Base-by-base conservation (phyloP, 495 filamentous ascomycete genomes). In the Aspergillus bertholletiae region DNA sequence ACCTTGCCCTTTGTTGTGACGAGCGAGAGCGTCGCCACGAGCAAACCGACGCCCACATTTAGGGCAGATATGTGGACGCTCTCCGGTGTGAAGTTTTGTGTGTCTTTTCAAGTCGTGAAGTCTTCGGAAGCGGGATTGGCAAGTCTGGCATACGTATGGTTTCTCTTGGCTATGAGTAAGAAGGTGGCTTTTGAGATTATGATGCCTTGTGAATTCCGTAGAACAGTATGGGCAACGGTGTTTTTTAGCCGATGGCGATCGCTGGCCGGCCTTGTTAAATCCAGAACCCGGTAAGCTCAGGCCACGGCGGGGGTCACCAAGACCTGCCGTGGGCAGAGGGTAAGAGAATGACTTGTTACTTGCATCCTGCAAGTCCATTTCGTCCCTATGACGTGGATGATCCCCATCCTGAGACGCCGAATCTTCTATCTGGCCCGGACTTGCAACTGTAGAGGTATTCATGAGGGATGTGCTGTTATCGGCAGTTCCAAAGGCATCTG, bases 141-240 rank as follows among this genome's bases (percentile, higher is more conserved):
- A 99, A 20, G 88, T 89, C 52, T 88, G 82, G 63, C 94, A 99
- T 21, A 90, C 82, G 64, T 91, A 99, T 0, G 94, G 94, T 67
- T 99, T 99, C 70, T 97, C 95, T 72, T 99, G 94, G 59, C 93
- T 96, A 65, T 99, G 94, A 0, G 94, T 99, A 54, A 99, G 82
- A 30, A 99, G 82, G 74, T 99, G 94, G 56, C 90, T 96, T 70
- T 99, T 99, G n/a, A 99, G 82, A 59, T 99, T 99, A 66, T 99
- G 94, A 65, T 97, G 95, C 9, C 94, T 82, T 9, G 94, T 99
- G 62, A 99, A 99, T 62, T 95, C 93, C 7, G 95, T 96, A 4
- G 89, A 79, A 75, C 94, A 99, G 69, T 96, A 96, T 2, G 88
- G 91, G 63, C 94, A 99, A 56, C 92, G 95, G 72, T 99, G 93